Percentiles rank a stretch among this genome's conserved stretches.
Evolutionary conservation across 2,329 filamentous ascomycete species (phyloP).

Genomic region (Phialemonium atrogriseum): DNA sequence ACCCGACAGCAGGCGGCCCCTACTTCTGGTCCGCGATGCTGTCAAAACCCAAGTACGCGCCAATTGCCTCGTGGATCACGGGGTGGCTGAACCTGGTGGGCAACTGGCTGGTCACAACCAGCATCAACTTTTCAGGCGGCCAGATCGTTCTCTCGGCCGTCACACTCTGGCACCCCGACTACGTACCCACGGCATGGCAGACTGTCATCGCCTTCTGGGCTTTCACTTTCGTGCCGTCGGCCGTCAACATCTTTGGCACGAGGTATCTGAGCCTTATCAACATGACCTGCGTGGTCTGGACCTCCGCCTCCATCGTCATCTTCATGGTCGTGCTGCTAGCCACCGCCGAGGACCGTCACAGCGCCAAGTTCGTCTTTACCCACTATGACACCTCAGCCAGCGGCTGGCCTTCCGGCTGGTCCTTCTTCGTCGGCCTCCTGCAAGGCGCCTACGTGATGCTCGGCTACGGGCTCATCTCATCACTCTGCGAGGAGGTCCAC

Average conservation of each 20-base stretch:
- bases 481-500: slow-evolving; percentile 39
- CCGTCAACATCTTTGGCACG: slow-evolving; percentile 44
- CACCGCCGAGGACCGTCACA: slow-evolving; percentile 40
- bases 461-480: slow-evolving; percentile 8
- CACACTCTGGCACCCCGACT: slow-evolving; percentile 36
- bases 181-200: slow-evolving; percentile 36
- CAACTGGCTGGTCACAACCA: slow-evolving; percentile 42
- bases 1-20: slow-evolving; percentile 42
- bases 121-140: slow-evolving; percentile 44
- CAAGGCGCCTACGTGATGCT: slow-evolving; percentile 50
- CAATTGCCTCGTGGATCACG: slow-evolving; percentile 39
- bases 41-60: slow-evolving; percentile 36
- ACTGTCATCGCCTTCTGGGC: slow-evolving; percentile 47
- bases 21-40: slow-evolving; percentile 50
- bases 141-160: slow-evolving; percentile 45
- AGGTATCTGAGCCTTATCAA: slow-evolving; percentile 49
- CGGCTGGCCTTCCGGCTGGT: slow-evolving; percentile 43
- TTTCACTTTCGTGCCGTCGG: slow-evolving; percentile 37
- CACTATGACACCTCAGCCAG: slow-evolving; percentile 37
- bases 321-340: slow-evolving; percentile 39
- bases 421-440: slow-evolving; percentile 47
- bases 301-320: slow-evolving; percentile 45
- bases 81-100: slow-evolving; percentile 41
- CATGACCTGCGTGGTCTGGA: no score
- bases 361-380: slow-evolving; percentile 44